A percentile compares a stretch with the other conserved stretches of the same genome.
phyloP scores from a whole-genome alignment of 139 green algal species.

The Desmodesmus armatus region DNA sequence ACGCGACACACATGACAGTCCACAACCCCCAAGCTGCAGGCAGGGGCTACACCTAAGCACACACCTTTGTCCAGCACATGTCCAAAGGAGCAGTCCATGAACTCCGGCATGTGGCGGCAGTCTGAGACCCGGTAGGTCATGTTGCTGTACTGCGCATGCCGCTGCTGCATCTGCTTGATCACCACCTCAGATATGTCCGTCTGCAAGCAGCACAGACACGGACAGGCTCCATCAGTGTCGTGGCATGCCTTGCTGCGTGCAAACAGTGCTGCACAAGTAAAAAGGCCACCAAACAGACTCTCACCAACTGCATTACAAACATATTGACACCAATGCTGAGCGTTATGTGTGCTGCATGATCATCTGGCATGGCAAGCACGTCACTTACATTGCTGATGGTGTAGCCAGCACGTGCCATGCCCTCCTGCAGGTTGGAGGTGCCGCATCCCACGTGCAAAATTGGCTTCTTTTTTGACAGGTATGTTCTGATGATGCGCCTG shows the following conservation, averaged over 20 bases:
- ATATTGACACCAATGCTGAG: too few species aligned
- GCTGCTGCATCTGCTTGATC: conserved; percentile 46
- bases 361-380: too few species aligned
- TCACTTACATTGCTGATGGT: conserved; percentile 53
- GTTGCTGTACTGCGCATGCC: conserved; percentile 30
- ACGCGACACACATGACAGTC: too few species aligned
- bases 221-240: background rate
- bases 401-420: conserved; percentile 54
- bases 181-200: conserved; percentile 54
- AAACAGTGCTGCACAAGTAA: too few species aligned
- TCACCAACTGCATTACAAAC: too few species aligned
- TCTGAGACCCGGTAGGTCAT: conserved; percentile 51
- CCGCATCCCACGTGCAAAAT: conserved; percentile 57
- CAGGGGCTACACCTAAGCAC: too few species aligned
- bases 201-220: conserved; percentile 38
- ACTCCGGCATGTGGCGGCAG: conserved; percentile 51
- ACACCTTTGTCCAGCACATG: conserved; percentile 60
- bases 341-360: too few species aligned
- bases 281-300: too few species aligned
- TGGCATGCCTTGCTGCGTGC: too few species aligned
- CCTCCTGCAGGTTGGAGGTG: conserved; percentile 57
- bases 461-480: conserved; percentile 41
- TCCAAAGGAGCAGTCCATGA: conserved; percentile 56
- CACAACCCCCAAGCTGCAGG: too few species aligned
- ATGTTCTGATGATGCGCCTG: conserved; percentile 41